phyloP scores from a whole-genome alignment of 306 rosid species.

The Sicyos baderoa region DNA sequence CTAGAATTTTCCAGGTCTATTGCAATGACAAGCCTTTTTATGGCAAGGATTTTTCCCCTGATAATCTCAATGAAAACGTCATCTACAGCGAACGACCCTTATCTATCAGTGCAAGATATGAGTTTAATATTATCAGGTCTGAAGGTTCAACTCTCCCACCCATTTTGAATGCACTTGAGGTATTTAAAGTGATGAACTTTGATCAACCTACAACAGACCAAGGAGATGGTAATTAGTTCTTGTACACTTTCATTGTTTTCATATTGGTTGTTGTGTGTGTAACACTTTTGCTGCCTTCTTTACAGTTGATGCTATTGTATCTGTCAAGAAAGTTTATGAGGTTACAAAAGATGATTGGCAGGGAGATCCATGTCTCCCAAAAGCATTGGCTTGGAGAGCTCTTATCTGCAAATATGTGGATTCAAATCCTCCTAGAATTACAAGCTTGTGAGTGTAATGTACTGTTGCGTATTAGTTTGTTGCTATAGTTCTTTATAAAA shows the following conservation, averaged over 20 bases:
- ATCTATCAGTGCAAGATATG: background rate
- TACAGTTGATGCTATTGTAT: constrained; percentile 30
- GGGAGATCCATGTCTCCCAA: constrained; percentile 41
- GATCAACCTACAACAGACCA: constrained; percentile 21
- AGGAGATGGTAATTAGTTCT: constrained; percentile 25
- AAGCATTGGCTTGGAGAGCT: constrained; percentile 24
- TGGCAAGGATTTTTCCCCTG: background rate
- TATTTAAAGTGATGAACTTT: constrained; percentile 24
- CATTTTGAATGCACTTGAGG: constrained; percentile 38
- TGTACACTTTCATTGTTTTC: background rate
- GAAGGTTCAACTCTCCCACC: constrained; percentile 37
- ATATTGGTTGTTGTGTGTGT: too few relatives aligned
- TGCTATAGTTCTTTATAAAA: too few relatives aligned
- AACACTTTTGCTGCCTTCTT: background rate
- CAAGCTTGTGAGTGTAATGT: constrained; percentile 26
- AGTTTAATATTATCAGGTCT: background rate
- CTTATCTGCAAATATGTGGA: constrained; percentile 23
- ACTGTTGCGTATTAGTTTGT: too few relatives aligned
- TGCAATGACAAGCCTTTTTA: constrained; percentile 17
- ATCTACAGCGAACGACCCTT: background rate
- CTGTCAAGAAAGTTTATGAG: constrained; percentile 18
- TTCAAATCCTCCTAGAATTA: constrained; percentile 34
- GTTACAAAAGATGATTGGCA: background rate
- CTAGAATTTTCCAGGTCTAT: constrained; percentile 27
- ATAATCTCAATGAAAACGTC: constrained; percentile 9